phyloP scores from a whole-genome alignment of 1,284 basidiomycete species.

The Ceratobasidium sp. region DNA sequence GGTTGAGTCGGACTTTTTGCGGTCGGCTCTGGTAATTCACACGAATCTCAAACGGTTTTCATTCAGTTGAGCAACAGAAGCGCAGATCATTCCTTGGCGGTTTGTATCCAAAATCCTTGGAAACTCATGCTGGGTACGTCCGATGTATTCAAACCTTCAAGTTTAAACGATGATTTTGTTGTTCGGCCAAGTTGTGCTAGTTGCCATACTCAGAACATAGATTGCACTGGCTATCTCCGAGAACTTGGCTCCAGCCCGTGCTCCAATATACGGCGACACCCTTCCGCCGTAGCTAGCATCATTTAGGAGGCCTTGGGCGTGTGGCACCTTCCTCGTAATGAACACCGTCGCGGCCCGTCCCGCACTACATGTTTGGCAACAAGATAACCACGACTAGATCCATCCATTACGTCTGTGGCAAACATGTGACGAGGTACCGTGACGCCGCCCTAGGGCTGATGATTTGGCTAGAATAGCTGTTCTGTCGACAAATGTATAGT shows the following conservation, averaged over 20 bases:
- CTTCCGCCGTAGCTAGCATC: no score
- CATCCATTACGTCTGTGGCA: neutral
- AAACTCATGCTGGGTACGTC: neutral
- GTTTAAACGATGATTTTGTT: neutral
- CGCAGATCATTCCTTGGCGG: neutral
- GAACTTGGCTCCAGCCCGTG: neutral
- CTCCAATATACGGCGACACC: neutral
- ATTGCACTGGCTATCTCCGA: neutral
- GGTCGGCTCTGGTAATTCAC: neutral
- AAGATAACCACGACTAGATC: neutral
- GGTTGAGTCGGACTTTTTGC: neutral
- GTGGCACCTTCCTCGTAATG: neutral
- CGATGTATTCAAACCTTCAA: neutral
- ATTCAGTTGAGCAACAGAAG: neutral
- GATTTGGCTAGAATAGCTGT: neutral
- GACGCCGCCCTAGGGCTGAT: neutral
- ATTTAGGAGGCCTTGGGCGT: no score
- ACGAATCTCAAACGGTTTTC: no score
- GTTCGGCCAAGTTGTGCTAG: neutral
- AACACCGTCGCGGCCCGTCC: neutral
- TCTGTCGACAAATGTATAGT: neutral
- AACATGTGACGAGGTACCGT: neutral
- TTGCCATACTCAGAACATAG: neutral
- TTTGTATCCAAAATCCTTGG: neutral
- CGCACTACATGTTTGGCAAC: neutral